Percentiles rank a stretch among this genome's conserved stretches.
Evolutionary conservation across 805 yeast genomes (phyloP).

Genomic region (Yarrowia bubula): DNA sequence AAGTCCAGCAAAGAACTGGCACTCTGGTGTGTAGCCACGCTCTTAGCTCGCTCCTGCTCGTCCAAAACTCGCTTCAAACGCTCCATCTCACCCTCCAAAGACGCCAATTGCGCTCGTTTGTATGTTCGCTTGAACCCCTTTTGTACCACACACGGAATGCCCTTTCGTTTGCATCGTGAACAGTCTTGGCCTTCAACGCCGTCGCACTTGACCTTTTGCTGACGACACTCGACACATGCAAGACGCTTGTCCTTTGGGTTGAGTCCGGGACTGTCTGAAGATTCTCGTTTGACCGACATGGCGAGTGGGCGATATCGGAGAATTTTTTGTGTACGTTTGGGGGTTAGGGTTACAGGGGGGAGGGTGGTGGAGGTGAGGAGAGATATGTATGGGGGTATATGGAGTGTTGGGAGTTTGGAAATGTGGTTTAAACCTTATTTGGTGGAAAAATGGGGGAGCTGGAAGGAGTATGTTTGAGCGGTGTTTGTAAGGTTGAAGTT

Average conservation of each 20-base stretch:
- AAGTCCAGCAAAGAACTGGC: conserved; percentile 31
- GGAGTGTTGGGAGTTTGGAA: neutral
- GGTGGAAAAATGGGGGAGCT: neutral
- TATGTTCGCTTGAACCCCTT: conserved; percentile 85
- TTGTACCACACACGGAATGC: conserved; percentile 67
- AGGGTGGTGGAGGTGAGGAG: neutral
- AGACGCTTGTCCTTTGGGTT: conserved; percentile 48
- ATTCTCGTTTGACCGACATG: conserved; percentile 23
- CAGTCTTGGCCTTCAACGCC: conserved; percentile 76
- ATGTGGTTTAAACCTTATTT: neutral
- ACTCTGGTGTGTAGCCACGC: conserved; percentile 14
- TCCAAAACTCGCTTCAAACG: conserved; percentile 59
- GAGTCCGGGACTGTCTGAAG: conserved; percentile 1
- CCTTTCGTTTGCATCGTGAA: conserved; percentile 71
- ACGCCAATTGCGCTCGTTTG: conserved; percentile 55
- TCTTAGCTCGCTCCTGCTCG: conserved; percentile 30
- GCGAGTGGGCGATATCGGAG: conserved; percentile 15
- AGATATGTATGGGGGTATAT: neutral
- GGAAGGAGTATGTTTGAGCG: too few species aligned
- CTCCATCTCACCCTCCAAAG: conserved; percentile 69
- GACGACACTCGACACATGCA: conserved; percentile 96
- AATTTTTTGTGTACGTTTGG: neutral
- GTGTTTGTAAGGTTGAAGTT: too few species aligned
- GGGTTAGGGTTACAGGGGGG: neutral
- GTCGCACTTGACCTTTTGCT: conserved; percentile 90